Base-by-base conservation (phyloP, 768 basidiomycete genomes). In the Rhodosporidiobolus sp. region DNA sequence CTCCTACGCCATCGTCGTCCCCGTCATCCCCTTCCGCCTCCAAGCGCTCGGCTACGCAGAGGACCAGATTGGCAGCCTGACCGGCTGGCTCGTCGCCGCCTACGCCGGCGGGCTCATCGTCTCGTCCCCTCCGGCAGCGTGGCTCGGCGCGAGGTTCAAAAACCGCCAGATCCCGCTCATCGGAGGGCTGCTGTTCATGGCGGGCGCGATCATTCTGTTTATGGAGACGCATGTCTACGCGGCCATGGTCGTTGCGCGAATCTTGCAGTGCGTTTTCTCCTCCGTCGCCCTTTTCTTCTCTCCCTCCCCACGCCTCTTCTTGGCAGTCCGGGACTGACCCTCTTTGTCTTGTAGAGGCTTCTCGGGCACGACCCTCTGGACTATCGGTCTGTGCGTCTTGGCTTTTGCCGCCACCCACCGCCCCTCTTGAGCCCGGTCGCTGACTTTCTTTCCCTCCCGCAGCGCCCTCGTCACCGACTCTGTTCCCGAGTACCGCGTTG, bases 11-110 rank as follows among this genome's bases (percentile, higher is more conserved):
- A 61, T 71, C 54, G 34, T 53, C 14, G 75, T 73, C 6, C 78
- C 77, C 38, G 72, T 77, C 52, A 67, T 77, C 22, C 78, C 78
- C 24, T 79, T 77, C 46, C 70, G 75, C 4, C 70, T 77, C 4
- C 48, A 65, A 24, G 66, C 52, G 8, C 61, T 79, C 16, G 78
- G 78, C 30, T 78, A 78, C 68, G 45, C 43, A 17, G 53, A 77
- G 24, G 38, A 28, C 26, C 22, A 43, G 16, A 52, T 79, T 9
- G 66, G 67, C 9, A 60, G 72, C 12, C 63, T 72, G 55, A 79
- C 78, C 0, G 77, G 76, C 0, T 79, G 75, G 75, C 67, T 79
- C 17, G 75, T 79, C 24, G 73, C 70, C 11, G 71, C 76, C 0
- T 78, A 77, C 59, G 76, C 69, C 0, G 76, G 59, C 4, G 77